Base-by-base conservation (phyloP, 1,284 basidiomycete genomes). In the Pholiota adiposa region DNA sequence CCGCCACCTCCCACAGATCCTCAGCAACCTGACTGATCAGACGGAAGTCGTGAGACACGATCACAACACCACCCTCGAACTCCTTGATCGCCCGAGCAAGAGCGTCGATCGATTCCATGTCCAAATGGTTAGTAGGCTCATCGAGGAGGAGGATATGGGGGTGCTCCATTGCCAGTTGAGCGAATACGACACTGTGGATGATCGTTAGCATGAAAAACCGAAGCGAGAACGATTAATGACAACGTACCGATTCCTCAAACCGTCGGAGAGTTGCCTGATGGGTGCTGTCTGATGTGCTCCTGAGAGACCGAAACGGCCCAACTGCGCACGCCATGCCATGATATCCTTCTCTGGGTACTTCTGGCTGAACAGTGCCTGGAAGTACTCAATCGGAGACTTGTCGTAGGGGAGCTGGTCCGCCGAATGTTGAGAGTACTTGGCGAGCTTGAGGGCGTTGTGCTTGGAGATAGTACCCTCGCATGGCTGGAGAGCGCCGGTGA, bases 371-470 rank as follows among this genome's bases (percentile, higher is more conserved):
- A 91, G 75, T 23, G 75, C 73, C 77, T 97, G 94, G 79, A 99
- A 92, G 81, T 98, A 95, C 77, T 99, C 97, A 69, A 99, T 91
- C 16, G 97, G 95, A 46, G 87, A 83, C 77, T 89, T 88, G 69
- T 97, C 91, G 78, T 97, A 98, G 19, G 97, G 97, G 33, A 99
- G 86, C 76, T 99, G 97, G 77, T 99, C 97, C 27, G 97, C 96
- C 56, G 93, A 96, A 81, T 99, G 97, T 81, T 99, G 97, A 38
- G 93, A 96, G 84, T 98, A 99, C 76, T 96, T 96, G 65, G 93
- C 95, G 62, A 99, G 88, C 79, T 99, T 99, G 69, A 99, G 84
- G 36, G 83, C 85, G 53, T 91, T 82, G 76, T 99, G 97, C 69
- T 94, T 93, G 53, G 90, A 92, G 66, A 99, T 76, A 23, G 92